Evolutionary conservation across 768 basidiomycete genomes (phyloP).

Genomic region (Hemileccinum impolitum): DNA sequence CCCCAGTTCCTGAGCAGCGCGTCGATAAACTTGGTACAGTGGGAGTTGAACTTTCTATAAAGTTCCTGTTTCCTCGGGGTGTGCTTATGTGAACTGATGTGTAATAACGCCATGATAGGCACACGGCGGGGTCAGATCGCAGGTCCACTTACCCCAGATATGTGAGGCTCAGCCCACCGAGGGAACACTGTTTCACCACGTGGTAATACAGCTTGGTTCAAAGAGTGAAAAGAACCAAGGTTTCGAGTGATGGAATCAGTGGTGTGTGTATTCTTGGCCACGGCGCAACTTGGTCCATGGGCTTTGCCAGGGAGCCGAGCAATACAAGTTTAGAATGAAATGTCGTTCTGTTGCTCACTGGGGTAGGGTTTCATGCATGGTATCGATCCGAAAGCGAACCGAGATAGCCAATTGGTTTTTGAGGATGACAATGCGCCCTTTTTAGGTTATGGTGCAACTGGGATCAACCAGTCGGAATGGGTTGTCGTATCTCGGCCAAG

Average conservation of each 20-base stretch:
- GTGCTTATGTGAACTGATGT: slow-evolving; percentile 1
- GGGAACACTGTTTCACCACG: slow-evolving; percentile 7
- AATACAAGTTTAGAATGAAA: not conserved
- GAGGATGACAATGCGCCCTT: not conserved
- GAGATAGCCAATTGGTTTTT: slow-evolving; percentile 12
- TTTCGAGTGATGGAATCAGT: slow-evolving; percentile 2
- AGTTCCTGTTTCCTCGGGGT: slow-evolving; percentile 13
- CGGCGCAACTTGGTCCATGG: not conserved
- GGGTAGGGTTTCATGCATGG: slow-evolving; percentile 1
- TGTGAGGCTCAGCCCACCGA: slow-evolving; percentile 6
- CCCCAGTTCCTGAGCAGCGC: slow-evolving; percentile 29
- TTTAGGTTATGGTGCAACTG: not conserved
- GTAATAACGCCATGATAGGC: slow-evolving; percentile 17
- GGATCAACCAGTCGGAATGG: too few species aligned
- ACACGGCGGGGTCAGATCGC: slow-evolving; percentile 1
- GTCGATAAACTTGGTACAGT: slow-evolving; percentile 11
- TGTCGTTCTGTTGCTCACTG: not conserved
- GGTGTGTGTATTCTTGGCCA: not conserved
- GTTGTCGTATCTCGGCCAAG: not conserved
- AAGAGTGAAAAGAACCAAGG: not conserved
- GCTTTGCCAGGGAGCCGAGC: not conserved
- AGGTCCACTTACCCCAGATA: slow-evolving; percentile 13
- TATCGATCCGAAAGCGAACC: slow-evolving; percentile 9
- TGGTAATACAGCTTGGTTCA: slow-evolving; percentile 1
- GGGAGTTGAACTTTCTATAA: slow-evolving; percentile 9